Base-by-base conservation (phyloP, 164 flowering plant genomes). In the Pachysandra terminalis region DNA sequence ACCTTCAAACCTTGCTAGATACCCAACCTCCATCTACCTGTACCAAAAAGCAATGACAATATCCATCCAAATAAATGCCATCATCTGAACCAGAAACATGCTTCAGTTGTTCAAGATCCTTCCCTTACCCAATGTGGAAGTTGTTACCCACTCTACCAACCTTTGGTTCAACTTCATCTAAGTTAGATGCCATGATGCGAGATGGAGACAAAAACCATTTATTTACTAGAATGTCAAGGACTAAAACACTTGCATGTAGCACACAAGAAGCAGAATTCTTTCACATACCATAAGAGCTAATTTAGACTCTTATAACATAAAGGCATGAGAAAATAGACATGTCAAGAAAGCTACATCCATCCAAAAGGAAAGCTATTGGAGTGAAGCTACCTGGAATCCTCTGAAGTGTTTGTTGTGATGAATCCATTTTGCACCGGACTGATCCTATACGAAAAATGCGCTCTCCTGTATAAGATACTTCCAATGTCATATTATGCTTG, bases 391-490 rank as follows among this genome's bases (percentile, higher is more conserved):
- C 97, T 80, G 89, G 78, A 74, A 95, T 87, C 65, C 97, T 87
- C 69, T 81, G 90, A 68, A 95, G 91, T 37, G 97, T 90, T 63
- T 81, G 79, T 63, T 78, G 82, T 32, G 97, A 84, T 62, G 92
- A 68, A 80, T 95, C 98, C 97, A 92, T 91, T 78, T 82, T 89
- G 78, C 91, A 94, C 27, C 93, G 80, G 23, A 83, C 75, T 13
- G 84, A 82, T 60, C 96, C 96, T 68, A 95, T 75, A 40, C 94
- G 89, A 68, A 90, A 92, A 59, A 95, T 78, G 21, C 91, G 86
- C 56, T 87, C 96, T 68, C 98, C 98, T 91, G 89, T 51, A 49
- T 55, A 2, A 62, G 7, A 56, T 2, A 65, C 14, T 45, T 66
- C 48, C 9, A 40, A 14, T 25, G 21, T 48, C 55, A 63, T 41